Percentiles rank a stretch among this genome's conserved stretches.
Conservation (phyloP, 371 early-diverging fungal genomes). For the Lichtheimia ramosa region DNA sequence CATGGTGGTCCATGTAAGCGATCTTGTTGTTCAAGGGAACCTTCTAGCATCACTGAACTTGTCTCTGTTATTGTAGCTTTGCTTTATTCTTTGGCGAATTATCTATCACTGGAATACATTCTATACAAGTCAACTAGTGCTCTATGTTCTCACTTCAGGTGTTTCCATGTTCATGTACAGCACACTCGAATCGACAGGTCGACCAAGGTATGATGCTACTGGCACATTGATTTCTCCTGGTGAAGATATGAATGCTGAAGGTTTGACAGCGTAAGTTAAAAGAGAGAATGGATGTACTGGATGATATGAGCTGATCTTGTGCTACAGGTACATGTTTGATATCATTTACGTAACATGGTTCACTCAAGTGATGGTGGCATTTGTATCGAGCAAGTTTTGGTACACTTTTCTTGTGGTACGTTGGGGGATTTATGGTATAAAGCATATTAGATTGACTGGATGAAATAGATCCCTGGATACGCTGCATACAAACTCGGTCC, state of each 20-base stretch:
- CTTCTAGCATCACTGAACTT: neutral
- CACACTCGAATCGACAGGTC: conserved; percentile 50
- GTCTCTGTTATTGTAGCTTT: conserved; percentile 28
- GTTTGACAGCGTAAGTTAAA: conserved; percentile 67
- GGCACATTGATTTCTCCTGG: conserved; percentile 65
- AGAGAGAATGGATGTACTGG: neutral
- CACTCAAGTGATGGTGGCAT: conserved; percentile 69
- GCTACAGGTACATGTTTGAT: conserved; percentile 75
- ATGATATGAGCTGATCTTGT: neutral
- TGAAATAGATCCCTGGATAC: conserved; percentile 63
- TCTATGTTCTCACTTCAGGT: conserved; percentile 52
- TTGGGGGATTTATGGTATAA: neutral
- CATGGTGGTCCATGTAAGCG: conserved; percentile 64
- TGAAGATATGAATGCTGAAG: conserved; percentile 73
- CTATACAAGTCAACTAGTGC: conserved; percentile 37
- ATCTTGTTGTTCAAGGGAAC: neutral
- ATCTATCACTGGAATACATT: conserved; percentile 58
- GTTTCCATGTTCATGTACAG: conserved; percentile 54
- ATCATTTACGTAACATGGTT: conserved; percentile 85
- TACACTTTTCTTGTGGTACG: conserved; percentile 63
- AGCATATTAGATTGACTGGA: neutral
- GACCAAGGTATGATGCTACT: conserved; percentile 56
- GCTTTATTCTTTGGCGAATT: conserved; percentile 59
- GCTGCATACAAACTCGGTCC: conserved; percentile 58
- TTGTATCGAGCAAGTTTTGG: conserved; percentile 71